phyloP scores from a whole-genome alignment of 2,329 filamentous ascomycete species.

The Paecilomyces sp. region DNA sequence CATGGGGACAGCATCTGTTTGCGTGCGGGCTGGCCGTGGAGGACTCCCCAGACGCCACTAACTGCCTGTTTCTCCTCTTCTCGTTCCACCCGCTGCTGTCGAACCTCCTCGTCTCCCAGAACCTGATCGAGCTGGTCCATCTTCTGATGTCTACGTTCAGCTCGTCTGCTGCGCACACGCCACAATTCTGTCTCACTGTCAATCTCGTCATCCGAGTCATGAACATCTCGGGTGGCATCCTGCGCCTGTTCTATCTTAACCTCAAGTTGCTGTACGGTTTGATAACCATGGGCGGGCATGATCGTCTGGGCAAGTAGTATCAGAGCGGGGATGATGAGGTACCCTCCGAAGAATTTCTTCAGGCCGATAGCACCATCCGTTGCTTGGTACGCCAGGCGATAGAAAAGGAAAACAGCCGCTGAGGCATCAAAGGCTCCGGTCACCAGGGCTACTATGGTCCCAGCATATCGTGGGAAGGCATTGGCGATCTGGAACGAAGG shows the following conservation, averaged over 20 bases:
- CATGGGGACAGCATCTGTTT: conserved; percentile 72
- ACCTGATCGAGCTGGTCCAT: conserved; percentile 63
- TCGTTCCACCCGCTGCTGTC: conserved; percentile 48
- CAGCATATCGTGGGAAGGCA: conserved; percentile 67
- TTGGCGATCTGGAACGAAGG: conserved; percentile 78
- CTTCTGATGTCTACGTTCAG: conserved; percentile 53
- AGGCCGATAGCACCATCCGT: conserved; percentile 37
- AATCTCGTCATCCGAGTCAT: conserved; percentile 46
- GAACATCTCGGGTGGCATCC: conserved; percentile 26
- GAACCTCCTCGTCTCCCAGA: conserved; percentile 57
- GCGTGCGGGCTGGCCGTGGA: conserved; percentile 63
- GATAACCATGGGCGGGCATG: conserved; percentile 67
- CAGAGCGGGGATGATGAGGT: conserved; percentile 61
- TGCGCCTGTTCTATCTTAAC: conserved; percentile 53
- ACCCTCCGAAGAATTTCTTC: conserved; percentile 62
- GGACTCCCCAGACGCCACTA: conserved; percentile 76
- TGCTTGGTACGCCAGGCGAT: conserved; percentile 63
- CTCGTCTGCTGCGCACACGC: conserved; percentile 46
- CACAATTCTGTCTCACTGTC: conserved; percentile 43
- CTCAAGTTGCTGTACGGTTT: conserved; percentile 71
- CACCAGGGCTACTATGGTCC: conserved; percentile 67
- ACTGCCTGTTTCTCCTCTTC: conserved; percentile 64
- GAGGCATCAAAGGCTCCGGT: conserved; percentile 80
- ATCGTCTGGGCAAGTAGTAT: conserved; percentile 60
- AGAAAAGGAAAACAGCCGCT: conserved; percentile 69